phyloP scores from a whole-genome alignment of 495 filamentous ascomycete genomes.

The Xylaria nigripes region DNA sequence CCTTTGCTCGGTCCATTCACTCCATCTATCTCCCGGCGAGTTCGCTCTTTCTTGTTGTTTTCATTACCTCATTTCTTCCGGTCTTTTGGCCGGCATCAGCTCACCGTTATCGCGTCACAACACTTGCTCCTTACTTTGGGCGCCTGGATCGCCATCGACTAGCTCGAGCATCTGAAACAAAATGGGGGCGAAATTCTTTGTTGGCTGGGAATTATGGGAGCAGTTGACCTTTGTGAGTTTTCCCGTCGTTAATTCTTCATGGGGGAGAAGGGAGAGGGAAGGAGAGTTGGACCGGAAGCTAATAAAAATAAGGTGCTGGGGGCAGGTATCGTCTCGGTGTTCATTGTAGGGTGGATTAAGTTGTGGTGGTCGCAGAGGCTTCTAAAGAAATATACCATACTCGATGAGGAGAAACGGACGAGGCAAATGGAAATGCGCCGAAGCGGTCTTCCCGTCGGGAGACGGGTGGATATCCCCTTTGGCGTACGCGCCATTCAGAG shows the following conservation, averaged over 20 bases:
- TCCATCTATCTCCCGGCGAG: not conserved
- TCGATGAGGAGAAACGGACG: slow-evolving; percentile 56
- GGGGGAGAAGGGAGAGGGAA: not conserved
- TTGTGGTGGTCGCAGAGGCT: slow-evolving; percentile 55
- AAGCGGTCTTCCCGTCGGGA: slow-evolving; percentile 36
- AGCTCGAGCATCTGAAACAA: slow-evolving; percentile 23
- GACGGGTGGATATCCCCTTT: slow-evolving; percentile 66
- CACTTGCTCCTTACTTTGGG: slow-evolving; percentile 23
- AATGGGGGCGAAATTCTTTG: slow-evolving; percentile 54
- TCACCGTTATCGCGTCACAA: slow-evolving; percentile 18
- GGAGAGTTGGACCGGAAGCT: slow-evolving; percentile 10
- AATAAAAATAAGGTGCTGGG: slow-evolving; percentile 36
- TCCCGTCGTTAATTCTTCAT: not conserved
- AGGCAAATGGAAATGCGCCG: slow-evolving; percentile 47
- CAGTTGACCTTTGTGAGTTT: slow-evolving; percentile 79
- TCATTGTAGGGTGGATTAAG: slow-evolving; percentile 45
- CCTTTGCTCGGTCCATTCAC: not conserved
- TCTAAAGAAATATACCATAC: slow-evolving; percentile 54
- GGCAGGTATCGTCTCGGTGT: slow-evolving; percentile 43
- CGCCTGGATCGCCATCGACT: slow-evolving; percentile 23
- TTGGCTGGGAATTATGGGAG: slow-evolving; percentile 76
- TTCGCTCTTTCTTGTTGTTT: not conserved
- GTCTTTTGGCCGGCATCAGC: not conserved
- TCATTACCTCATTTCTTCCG: not conserved
- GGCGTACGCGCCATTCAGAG: slow-evolving; percentile 82